These are phyloP conservation scores for Nannizziopsis arthrosporioides DNA, from an alignment of 2,329 filamentous ascomycete genomes.

Conservation along the genomic window DNA sequence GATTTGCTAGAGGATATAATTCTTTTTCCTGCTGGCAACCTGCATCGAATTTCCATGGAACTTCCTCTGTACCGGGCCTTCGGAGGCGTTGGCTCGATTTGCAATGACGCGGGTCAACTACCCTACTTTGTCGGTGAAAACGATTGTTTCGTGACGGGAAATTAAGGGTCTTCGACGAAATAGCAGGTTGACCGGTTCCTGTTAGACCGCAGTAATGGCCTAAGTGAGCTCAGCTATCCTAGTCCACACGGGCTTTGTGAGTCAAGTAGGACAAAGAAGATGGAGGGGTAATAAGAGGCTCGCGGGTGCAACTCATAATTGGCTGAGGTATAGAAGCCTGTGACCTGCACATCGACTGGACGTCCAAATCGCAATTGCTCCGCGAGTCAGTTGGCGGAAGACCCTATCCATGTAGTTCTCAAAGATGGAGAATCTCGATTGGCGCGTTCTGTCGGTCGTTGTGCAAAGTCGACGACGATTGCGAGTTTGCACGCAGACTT, in stretches of 20 bases:
- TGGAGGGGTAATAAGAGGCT: not conserved
- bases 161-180: no score
- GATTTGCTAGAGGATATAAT: not conserved
- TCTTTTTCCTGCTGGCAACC: not conserved
- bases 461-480: no score
- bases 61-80: not conserved
- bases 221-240: no score
- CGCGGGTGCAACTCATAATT: not conserved
- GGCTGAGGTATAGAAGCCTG: not conserved
- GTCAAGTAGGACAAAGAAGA: conserved; percentile 2
- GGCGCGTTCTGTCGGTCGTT: no score
- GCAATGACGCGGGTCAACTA: not conserved
- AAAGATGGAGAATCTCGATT: no score
- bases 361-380: not conserved
- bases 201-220: no score
- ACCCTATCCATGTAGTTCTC: no score
- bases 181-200: no score
- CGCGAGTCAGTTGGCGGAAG: not conserved
- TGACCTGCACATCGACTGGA: not conserved
- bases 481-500: no score
- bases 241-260: not conserved
- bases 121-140: not conserved
- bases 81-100: not conserved
- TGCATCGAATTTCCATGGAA: conserved; percentile 5
- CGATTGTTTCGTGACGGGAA: no score